A percentile compares a stretch with the other conserved stretches of the same genome.
These are phyloP conservation scores for Fusarium chuoi DNA, from an alignment of 2,329 filamentous ascomycete genomes.

Conservation along the genomic window DNA sequence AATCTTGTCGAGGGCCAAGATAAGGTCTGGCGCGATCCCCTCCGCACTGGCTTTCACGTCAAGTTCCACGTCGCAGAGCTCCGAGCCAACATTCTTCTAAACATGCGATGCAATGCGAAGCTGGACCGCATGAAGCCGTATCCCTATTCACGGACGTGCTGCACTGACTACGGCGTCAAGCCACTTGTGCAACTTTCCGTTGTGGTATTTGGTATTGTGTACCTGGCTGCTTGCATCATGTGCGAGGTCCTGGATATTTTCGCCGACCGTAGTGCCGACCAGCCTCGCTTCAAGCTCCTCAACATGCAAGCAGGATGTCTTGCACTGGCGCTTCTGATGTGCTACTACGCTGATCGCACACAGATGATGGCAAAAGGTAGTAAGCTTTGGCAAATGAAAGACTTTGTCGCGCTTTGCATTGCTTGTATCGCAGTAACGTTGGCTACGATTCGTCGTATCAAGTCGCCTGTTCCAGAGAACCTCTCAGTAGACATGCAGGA, in stretches of 20 bases:
- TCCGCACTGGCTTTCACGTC: slow-evolving; percentile 44
- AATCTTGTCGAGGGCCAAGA: slow-evolving; percentile 19
- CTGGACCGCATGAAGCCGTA: slow-evolving; percentile 46
- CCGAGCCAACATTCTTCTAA: slow-evolving; percentile 58
- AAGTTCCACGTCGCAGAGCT: slow-evolving; percentile 40
- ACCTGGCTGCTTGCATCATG: slow-evolving; percentile 19
- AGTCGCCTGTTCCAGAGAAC: fast-evolving
- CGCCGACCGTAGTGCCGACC: not conserved
- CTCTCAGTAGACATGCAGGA: not conserved
- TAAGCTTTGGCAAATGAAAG: slow-evolving; percentile 16
- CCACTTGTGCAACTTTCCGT: slow-evolving; percentile 18
- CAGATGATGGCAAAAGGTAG: slow-evolving; percentile 43
- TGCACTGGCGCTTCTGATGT: slow-evolving; percentile 34
- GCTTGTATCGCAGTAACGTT: not conserved
- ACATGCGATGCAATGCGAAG: slow-evolving; percentile 61
- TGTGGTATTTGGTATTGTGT: slow-evolving; percentile 28
- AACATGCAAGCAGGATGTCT: slow-evolving; percentile 40
- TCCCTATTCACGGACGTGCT: slow-evolving; percentile 62
- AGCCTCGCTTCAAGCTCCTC: slow-evolving; percentile 17
- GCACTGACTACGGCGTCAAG: slow-evolving; percentile 55
- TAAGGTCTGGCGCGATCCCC: slow-evolving; percentile 31
- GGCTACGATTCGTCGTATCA: slow-evolving; percentile 20
- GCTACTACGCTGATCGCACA: slow-evolving; percentile 43
- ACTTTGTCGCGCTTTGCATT: slow-evolving; percentile 18
- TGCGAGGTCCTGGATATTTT: slow-evolving; percentile 21